Conservation (phyloP, 2,329 filamentous ascomycete genomes). For the Echinosphaeria canescens region DNA sequence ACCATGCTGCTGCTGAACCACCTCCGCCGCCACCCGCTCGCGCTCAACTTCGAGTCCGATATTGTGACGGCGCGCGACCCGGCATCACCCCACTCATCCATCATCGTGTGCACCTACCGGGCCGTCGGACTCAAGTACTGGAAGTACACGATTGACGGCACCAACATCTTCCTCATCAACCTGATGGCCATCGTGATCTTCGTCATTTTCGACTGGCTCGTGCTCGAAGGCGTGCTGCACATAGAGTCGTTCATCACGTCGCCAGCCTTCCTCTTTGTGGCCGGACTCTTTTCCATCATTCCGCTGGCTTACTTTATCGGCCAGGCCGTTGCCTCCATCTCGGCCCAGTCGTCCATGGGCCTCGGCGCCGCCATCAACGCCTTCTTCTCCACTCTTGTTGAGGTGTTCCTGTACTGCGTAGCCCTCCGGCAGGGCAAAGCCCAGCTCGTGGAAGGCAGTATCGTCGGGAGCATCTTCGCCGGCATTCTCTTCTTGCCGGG, state of each 20-base stretch:
- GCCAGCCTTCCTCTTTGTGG: conserved; percentile 66
- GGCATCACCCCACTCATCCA: conserved; percentile 57
- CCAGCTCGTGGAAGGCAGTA: conserved; percentile 83
- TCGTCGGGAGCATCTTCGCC: conserved; percentile 94
- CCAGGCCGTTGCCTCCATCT: conserved; percentile 95
- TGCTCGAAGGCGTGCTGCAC: conserved; percentile 48
- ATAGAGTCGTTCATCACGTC: conserved; percentile 56
- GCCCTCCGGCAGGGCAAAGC: conserved; percentile 84
- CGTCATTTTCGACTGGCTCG: conserved; percentile 78
- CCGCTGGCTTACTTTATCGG: conserved; percentile 96
- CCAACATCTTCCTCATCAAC: conserved; percentile 98
- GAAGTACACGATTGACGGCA: conserved; percentile 98
- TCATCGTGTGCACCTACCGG: conserved; percentile 90
- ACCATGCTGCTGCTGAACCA: conserved; percentile 81
- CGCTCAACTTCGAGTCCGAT: conserved; percentile 83
- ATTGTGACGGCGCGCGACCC: conserved; percentile 49
- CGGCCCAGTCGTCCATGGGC: conserved; percentile 96
- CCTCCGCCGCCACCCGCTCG: conserved; percentile 76
- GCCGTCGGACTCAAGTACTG: conserved; percentile 90
- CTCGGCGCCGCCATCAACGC: conserved; percentile 93
- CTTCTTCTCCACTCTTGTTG: conserved; percentile 93
- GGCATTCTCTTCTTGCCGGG: conserved; percentile 89
- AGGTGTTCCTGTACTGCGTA: conserved; percentile 94
- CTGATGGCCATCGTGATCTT: conserved; percentile 86
- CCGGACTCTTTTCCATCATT: conserved; percentile 79